Evolutionary conservation across 352 stramenopile species (phyloP).

Genomic region (Phytophthora kernoviae): DNA sequence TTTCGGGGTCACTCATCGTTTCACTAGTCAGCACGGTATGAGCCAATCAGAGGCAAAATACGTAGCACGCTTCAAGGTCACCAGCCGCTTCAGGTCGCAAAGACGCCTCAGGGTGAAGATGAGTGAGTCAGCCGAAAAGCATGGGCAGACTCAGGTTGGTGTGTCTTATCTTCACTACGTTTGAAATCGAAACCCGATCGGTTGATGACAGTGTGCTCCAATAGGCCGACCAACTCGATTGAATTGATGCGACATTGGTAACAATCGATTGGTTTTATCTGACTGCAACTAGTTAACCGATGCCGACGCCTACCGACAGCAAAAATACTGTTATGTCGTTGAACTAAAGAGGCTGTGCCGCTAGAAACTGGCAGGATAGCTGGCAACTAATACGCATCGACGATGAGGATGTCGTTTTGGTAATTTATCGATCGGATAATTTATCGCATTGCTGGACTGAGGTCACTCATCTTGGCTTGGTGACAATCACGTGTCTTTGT

Average conservation of each 20-base stretch:
- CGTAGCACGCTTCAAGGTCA: background rate
- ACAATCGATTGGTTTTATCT: too few relatives aligned
- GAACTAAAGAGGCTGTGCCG: too few relatives aligned
- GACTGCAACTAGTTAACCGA: too few relatives aligned
- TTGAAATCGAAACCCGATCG: background rate
- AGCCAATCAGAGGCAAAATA: background rate
- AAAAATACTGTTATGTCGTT: too few relatives aligned
- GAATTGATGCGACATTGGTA: too few relatives aligned
- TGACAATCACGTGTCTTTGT: too few relatives aligned
- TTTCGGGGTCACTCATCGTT: slow-evolving; percentile 4
- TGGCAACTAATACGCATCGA: too few relatives aligned
- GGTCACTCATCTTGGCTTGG: too few relatives aligned
- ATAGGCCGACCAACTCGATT: too few relatives aligned
- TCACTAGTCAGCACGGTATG: background rate
- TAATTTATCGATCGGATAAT: background rate
- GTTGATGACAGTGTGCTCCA: background rate
- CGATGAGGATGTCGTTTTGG: background rate
- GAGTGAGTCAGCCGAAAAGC: background rate
- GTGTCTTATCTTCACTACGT: background rate
- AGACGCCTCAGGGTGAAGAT: background rate
- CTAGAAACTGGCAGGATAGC: too few relatives aligned
- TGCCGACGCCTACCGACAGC: too few relatives aligned
- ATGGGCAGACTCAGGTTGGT: background rate
- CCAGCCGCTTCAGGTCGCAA: background rate
- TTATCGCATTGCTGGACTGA: too few relatives aligned